Conservation (phyloP, 2,329 filamentous ascomycete genomes). For the Tolypocladium sp. region DNA sequence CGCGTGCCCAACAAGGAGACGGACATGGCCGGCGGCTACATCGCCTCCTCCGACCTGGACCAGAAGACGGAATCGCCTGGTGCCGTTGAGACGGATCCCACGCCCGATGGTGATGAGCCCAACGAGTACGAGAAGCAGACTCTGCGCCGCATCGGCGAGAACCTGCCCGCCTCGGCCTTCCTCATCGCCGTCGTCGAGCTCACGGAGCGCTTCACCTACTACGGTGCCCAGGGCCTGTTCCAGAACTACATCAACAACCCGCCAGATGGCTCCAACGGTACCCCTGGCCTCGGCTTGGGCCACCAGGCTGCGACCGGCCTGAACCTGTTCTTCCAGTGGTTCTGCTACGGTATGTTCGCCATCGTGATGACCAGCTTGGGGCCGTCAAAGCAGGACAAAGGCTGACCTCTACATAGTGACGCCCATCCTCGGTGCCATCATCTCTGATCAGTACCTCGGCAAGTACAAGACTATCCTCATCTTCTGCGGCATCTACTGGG, state of each 20-base stretch:
- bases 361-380: not conserved
- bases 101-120: conserved; percentile 40
- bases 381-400: not conserved
- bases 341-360: conserved; percentile 25
- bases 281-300: conserved; percentile 45
- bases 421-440: conserved; percentile 41
- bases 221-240: conserved; percentile 43
- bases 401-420: conserved; percentile 17
- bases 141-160: conserved; percentile 44
- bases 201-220: conserved; percentile 49
- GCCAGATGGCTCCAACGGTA: conserved; percentile 22
- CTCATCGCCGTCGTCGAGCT: conserved; percentile 48
- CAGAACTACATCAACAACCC: conserved; percentile 42
- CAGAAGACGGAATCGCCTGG: conserved; percentile 11
- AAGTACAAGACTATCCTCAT: conserved; percentile 53
- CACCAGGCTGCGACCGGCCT: conserved; percentile 45
- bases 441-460: conserved; percentile 48
- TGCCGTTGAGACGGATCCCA: conserved; percentile 19
- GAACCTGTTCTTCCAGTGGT: conserved; percentile 47
- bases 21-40: conserved; percentile 15
- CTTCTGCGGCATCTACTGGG: conserved; percentile 48
- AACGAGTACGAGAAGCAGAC: conserved; percentile 39
- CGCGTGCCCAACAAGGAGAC: conserved; percentile 12
- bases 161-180: conserved; percentile 44
- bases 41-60: conserved; percentile 13